Evolutionary conservation across 2,329 filamentous ascomycete genomes (phyloP).

Genomic region (Fusarium metavorans): DNA sequence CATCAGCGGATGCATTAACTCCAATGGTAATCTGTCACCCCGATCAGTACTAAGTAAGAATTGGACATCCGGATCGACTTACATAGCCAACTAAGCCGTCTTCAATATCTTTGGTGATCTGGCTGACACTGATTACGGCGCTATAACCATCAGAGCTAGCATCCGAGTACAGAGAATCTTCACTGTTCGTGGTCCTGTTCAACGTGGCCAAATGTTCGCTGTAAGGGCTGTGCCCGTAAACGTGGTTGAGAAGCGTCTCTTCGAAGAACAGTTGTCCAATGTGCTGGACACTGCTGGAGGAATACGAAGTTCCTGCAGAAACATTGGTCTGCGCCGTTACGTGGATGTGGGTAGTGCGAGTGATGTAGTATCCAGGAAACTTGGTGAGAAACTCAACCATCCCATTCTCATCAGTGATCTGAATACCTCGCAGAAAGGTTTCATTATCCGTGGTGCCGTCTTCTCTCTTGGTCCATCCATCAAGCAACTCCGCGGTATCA

Average conservation of each 20-base stretch:
- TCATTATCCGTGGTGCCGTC: background rate
- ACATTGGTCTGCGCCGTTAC: conserved; percentile 20
- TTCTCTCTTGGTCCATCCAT: background rate
- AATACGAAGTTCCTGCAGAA: conserved; percentile 15
- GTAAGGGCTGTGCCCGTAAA: background rate
- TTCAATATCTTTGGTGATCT: background rate
- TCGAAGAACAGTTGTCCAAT: background rate
- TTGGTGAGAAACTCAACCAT: conserved; percentile 23
- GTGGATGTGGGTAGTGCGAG: conserved; percentile 22
- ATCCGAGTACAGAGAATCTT: background rate
- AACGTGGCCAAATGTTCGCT: background rate
- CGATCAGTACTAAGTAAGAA: background rate
- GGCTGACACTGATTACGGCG: background rate
- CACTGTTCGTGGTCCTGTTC: background rate
- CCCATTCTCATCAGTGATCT: conserved; percentile 16
- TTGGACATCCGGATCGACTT: background rate
- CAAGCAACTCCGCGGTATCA: background rate
- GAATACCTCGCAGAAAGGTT: conserved; percentile 9
- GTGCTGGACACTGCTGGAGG: conserved; percentile 5
- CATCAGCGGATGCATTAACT: background rate
- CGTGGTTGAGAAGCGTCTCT: background rate
- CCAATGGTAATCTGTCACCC: background rate
- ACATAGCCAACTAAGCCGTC: background rate
- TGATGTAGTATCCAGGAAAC: conserved; percentile 23
- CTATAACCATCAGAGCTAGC: background rate